These are phyloP conservation scores for Mycena vitilis DNA, from an alignment of 768 basidiomycete genomes.

Conservation along the genomic window DNA sequence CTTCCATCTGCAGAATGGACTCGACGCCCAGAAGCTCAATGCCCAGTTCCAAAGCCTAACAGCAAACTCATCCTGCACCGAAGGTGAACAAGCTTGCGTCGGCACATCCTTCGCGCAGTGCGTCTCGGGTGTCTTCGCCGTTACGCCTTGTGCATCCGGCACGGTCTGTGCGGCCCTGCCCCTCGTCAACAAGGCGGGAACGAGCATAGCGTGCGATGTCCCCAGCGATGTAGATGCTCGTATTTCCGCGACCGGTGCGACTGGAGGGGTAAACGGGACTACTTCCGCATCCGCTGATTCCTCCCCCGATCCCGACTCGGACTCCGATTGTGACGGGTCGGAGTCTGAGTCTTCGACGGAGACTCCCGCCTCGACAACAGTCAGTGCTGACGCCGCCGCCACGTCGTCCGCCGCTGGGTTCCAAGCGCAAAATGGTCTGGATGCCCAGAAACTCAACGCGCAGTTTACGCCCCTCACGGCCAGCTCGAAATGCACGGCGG, in stretches of 20 bases:
- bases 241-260: constrained; percentile 55
- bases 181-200: constrained; percentile 64
- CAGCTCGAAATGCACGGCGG: constrained; percentile 52
- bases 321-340: constrained; percentile 25
- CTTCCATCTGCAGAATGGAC: constrained; percentile 59
- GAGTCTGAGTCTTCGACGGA: constrained; percentile 33
- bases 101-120: constrained; percentile 63
- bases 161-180: constrained; percentile 63
- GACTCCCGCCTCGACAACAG: background rate
- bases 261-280: constrained; percentile 38
- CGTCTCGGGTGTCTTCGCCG: constrained; percentile 57
- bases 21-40: constrained; percentile 63
- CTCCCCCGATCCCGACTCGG: constrained; percentile 49
- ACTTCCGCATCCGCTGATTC: background rate
- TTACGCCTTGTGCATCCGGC: constrained; percentile 50
- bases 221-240: constrained; percentile 56
- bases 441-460: constrained; percentile 52
- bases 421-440: constrained; percentile 49
- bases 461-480: constrained; percentile 54
- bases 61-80: constrained; percentile 49
- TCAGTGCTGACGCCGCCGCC: constrained; percentile 35
- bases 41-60: constrained; percentile 62
- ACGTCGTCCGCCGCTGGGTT: constrained; percentile 39
- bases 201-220: constrained; percentile 64
- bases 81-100: constrained; percentile 60